Evolutionary conservation across 768 basidiomycete species (phyloP), one percentile per base, ranked within the genome.

Genomic region (Paxillus ammoniavirescens): DNA sequence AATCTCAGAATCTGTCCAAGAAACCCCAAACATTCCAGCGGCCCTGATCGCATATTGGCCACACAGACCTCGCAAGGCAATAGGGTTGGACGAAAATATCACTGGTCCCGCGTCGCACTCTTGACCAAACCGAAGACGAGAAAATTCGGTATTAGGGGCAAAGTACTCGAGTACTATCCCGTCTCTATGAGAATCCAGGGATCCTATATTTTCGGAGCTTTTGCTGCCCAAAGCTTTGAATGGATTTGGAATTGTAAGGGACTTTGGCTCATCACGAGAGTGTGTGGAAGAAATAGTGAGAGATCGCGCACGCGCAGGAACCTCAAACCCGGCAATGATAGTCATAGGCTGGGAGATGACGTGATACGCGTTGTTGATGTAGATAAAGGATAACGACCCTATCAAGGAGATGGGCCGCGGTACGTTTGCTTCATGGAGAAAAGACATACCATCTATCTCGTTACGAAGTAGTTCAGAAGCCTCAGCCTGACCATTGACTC

Each of bases 211-310:
- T 30, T 87, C 86, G 0, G 74, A 61, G n/a, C 82, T 80, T n/a
- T 65, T 74, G 26, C 71, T 71, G 50, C 75, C 74, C 13, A 81
- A 73, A 1, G 75, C 71, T 63, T 83, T 90, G 73, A 90, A 84
- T 3, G 83, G 78, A 55, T 83, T 86, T 7, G 85, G 75, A n/a
- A 87, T 69, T 1, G 76, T 74, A n/a, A 82, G 64, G 9, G 72
- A 57, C 26, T 63, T 57, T 10, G 37, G 38, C 23, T 66, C 68
- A 0, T 68, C 66, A 4, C 40, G 33, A n/a, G 66, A 66, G n/a
- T 59, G 59, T 7, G 49, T 44, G 5, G 56, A 50, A 10, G 55
- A 67, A 47, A 62, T 56, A 13, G 57, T 42, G 8, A 46, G 36
- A 8, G 69, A 65, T 17, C 50, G 56, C 17, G 53, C 31, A 33